phyloP scores from a whole-genome alignment of 805 yeast genomes.

The Barnettozyma pratensis region DNA sequence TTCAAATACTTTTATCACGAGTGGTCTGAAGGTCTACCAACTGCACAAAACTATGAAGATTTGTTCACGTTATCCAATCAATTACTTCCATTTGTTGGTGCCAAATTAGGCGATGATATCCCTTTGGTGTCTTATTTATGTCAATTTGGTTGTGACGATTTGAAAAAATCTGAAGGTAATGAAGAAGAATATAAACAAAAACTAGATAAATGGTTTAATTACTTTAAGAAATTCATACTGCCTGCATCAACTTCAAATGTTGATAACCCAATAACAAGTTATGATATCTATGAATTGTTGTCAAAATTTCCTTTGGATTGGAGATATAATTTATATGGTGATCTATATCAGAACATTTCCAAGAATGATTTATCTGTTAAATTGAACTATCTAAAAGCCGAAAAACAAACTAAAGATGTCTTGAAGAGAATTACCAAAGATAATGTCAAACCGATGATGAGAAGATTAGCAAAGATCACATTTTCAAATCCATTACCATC shows the following conservation, averaged over 20 bases:
- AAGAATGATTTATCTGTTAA: constrained; percentile 54
- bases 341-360: constrained; percentile 52
- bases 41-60: constrained; percentile 34
- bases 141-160: constrained; percentile 46
- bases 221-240: constrained; percentile 58
- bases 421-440: constrained; percentile 80
- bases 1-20: constrained; percentile 39
- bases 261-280: constrained; percentile 53
- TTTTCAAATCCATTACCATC: constrained; percentile 77
- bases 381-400: constrained; percentile 59
- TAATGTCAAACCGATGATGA: constrained; percentile 67
- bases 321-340: constrained; percentile 79
- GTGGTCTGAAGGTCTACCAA: constrained; percentile 43
- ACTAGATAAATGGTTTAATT: constrained; percentile 48
- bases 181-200: constrained; percentile 14
- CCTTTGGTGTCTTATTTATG: constrained; percentile 51
- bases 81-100: constrained; percentile 50
- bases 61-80: constrained; percentile 44
- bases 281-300: constrained; percentile 54
- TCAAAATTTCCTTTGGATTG: constrained; percentile 50
- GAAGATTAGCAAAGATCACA: constrained; percentile 65
- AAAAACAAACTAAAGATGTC: constrained; percentile 71
- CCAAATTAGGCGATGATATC: constrained; percentile 44
- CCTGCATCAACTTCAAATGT: constrained; percentile 47
- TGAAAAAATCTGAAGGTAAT: constrained; percentile 16